Conservation (phyloP, 345 rosid species). For the Gossypium bickii region DNA sequence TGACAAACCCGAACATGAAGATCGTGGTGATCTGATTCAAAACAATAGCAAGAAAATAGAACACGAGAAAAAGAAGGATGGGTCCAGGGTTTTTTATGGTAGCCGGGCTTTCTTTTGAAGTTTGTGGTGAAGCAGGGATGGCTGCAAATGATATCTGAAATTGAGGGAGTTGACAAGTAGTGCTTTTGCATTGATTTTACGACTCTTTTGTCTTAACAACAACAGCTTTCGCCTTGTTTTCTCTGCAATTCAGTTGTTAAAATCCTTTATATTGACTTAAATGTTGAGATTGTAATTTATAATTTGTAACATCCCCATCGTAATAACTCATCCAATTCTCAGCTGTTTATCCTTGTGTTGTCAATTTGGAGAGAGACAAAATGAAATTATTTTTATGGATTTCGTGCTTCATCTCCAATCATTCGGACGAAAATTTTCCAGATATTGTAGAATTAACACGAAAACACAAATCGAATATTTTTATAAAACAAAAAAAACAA, state of each 20-base stretch:
- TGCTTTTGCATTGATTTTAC: conserved; percentile 1
- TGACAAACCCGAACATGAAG: conserved; percentile 38
- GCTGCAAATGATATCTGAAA: not conserved
- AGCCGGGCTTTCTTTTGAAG: conserved; percentile 92
- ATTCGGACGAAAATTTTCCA: not conserved
- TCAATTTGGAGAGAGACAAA: not conserved
- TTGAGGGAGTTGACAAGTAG: not conserved
- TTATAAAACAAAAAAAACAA: too few species aligned
- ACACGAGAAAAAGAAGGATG: conserved; percentile 67
- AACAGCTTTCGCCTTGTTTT: not conserved
- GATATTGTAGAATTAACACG: not conserved
- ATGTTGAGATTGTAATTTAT: not conserved
- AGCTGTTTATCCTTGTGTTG: not conserved
- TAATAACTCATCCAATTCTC: conserved; percentile 4
- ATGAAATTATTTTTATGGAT: not conserved
- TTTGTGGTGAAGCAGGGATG: not conserved
- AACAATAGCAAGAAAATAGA: conserved; percentile 30
- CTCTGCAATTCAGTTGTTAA: not conserved
- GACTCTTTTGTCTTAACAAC: not conserved
- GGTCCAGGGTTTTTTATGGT: conserved; percentile 85
- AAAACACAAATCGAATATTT: too few species aligned
- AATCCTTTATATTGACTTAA: not conserved
- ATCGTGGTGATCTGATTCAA: conserved; percentile 35
- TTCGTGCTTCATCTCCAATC: not conserved
- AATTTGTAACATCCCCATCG: not conserved